Evolutionary conservation across 164 flowering plant genomes (phyloP).

Genomic region (Aristolochia contorta): DNA sequence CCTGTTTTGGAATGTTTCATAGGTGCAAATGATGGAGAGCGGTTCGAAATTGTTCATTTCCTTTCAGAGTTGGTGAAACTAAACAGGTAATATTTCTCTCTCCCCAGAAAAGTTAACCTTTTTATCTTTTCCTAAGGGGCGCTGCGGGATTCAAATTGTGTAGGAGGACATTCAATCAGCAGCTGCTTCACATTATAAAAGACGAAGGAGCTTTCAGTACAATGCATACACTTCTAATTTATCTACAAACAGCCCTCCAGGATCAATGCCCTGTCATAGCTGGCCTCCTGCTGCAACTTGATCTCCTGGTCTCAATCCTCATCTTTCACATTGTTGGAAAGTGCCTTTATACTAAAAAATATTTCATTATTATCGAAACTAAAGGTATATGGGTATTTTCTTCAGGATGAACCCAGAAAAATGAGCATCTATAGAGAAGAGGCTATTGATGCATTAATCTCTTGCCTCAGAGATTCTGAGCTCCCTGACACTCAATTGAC

Average conservation of each 20-base stretch:
- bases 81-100: slow-evolving; percentile 32
- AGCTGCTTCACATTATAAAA: slow-evolving; percentile 54
- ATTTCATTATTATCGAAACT: no score
- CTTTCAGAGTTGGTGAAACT: slow-evolving; percentile 55
- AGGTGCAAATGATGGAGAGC: slow-evolving; percentile 38
- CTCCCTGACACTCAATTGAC: slow-evolving; percentile 45
- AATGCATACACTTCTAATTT: slow-evolving; percentile 60
- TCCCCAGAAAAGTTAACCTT: no score
- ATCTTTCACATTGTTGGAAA: no score
- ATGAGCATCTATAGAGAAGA: slow-evolving; percentile 86
- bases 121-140: no score
- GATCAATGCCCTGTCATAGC: slow-evolving; percentile 60
- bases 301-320: slow-evolving; percentile 50
- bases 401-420: slow-evolving; percentile 66
- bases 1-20: slow-evolving; percentile 51
- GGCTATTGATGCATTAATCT: slow-evolving; percentile 61
- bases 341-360: no score
- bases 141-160: background rate
- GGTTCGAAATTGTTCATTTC: slow-evolving; percentile 48
- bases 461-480: slow-evolving; percentile 53
- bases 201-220: slow-evolving; percentile 64
- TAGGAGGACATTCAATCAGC: slow-evolving; percentile 66
- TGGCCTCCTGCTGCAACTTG: slow-evolving; percentile 77
- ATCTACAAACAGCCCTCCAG: slow-evolving; percentile 46
- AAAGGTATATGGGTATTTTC: background rate